Evolutionary conservation across 2,329 filamentous ascomycete genomes (phyloP).

Genomic region (Fusarium duplospermum): DNA sequence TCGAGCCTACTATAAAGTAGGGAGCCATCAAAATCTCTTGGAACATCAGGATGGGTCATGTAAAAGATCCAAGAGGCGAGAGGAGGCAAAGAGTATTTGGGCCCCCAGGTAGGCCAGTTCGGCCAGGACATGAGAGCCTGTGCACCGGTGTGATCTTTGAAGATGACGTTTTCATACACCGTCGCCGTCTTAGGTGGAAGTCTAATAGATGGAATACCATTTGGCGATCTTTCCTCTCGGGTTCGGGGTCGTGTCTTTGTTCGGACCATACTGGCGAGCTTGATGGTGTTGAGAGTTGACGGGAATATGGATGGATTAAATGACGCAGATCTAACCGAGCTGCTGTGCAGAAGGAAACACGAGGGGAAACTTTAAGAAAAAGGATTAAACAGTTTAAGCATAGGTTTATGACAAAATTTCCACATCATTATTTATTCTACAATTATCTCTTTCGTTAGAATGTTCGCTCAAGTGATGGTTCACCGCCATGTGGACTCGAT

Average conservation of each 20-base stretch:
- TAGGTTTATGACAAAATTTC: too few species aligned
- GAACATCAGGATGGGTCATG: not conserved
- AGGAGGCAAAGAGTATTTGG: not conserved
- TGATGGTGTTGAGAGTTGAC: not conserved
- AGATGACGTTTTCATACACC: not conserved
- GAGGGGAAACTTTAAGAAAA: too few species aligned
- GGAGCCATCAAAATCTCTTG: not conserved
- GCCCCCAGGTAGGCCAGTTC: too few species aligned
- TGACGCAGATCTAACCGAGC: too few species aligned
- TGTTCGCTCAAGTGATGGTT: too few species aligned
- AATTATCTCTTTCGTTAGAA: too few species aligned
- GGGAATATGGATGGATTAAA: too few species aligned
- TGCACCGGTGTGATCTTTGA: not conserved
- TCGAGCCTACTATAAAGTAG: not conserved
- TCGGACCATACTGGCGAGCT: not conserved
- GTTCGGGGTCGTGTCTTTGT: not conserved
- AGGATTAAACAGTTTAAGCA: too few species aligned
- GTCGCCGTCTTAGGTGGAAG: not conserved
- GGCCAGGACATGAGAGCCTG: not conserved
- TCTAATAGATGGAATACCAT: not conserved
- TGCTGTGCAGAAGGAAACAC: too few species aligned
- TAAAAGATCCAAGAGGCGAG: constrained; percentile 1
- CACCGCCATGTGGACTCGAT: too few species aligned
- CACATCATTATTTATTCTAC: too few species aligned
- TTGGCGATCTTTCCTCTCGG: not conserved